Evolutionary conservation across 2,329 filamentous ascomycete species (phyloP), one percentile per base, ranked within the genome.

Genomic region (Rutstroemia sydowiana): DNA sequence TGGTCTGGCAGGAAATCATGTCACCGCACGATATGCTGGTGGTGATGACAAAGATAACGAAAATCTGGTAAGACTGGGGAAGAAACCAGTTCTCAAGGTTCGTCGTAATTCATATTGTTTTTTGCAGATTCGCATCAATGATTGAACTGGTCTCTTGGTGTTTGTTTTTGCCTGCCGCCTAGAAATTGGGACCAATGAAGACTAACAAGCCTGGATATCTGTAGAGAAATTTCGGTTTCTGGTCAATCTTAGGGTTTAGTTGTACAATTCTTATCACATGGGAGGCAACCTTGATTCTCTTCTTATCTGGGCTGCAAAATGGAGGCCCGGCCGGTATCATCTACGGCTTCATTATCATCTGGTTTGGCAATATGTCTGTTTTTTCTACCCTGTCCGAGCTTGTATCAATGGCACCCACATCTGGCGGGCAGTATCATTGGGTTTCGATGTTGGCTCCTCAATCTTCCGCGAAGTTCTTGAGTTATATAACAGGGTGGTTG

Each of bases 351-450:
- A 41, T 70, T 0, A 57, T 65, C 1, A 61, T 60, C 23, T 63
- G 63, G 55, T 48, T 64, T 28, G 68, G 68, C 8, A 55, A 45
- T 9, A 16, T 58, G 1, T 50, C 52, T 8, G 53, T 56, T 2
- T 61, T 59, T 20, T 50, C 51, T 2, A 52, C 50, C 1, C 30
- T 48, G 8, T 41, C 44, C 1, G 50, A 34, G 4, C 20, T 49
- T 3, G 42, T 34, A 26, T 47, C 31, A 11, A 60, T 57, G 70
- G 76, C 76, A 2, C 78, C 78, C 0, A 81, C 76, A 0, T 72
- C 73, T 1, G 78, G 77, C 13, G 77, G 78, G 2, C 77, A 81
- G 56, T n/a, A n/a, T n/a, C n/a, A n/a, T n/a, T n/a, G n/a, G n/a
- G n/a, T n/a, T n/a, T n/a, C n/a, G n/a, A n/a, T 81, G 47, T 75